Conservation (phyloP, 2,329 filamentous ascomycete genomes). For the Curvularia eragrostidis region DNA sequence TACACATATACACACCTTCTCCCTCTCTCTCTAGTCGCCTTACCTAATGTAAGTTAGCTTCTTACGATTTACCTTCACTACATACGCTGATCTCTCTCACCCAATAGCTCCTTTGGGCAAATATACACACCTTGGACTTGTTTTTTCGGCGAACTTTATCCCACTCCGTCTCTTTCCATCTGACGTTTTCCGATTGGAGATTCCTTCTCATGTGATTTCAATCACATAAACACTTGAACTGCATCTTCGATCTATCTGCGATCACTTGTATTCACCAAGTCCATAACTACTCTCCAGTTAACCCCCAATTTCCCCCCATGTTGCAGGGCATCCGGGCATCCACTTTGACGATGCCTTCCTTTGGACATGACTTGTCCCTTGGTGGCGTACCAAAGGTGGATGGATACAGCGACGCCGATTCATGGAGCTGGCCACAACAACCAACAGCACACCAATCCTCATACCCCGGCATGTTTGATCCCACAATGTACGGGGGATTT, state of each 20-base stretch:
- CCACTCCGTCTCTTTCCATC: background rate
- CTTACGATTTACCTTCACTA: background rate
- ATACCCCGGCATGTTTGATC: conserved; percentile 41
- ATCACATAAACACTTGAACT: conserved; percentile 5
- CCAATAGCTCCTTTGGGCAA: background rate
- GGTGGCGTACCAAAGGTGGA: conserved; percentile 44
- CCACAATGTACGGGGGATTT: conserved; percentile 40
- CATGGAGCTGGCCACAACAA: conserved; percentile 43
- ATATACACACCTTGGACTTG: background rate
- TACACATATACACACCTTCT: no score
- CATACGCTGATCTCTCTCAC: conserved; percentile 2
- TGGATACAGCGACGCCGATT: conserved; percentile 39
- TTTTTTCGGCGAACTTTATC: background rate
- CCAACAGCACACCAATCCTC: conserved; percentile 32
- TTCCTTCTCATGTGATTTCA: conserved; percentile 9
- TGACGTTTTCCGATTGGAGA: conserved; percentile 4
- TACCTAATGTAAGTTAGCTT: conserved; percentile 8
- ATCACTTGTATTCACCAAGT: conserved; percentile 8
- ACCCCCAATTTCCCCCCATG: conserved; percentile 36
- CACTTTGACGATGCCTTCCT: conserved; percentile 47
- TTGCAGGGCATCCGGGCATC: conserved; percentile 47
- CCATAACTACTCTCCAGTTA: conserved; percentile 7
- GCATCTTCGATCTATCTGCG: background rate
- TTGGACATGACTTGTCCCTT: conserved; percentile 44
- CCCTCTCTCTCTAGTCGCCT: background rate